phyloP scores from a whole-genome alignment of 768 basidiomycete genomes.

The Gyrodon lividus region DNA sequence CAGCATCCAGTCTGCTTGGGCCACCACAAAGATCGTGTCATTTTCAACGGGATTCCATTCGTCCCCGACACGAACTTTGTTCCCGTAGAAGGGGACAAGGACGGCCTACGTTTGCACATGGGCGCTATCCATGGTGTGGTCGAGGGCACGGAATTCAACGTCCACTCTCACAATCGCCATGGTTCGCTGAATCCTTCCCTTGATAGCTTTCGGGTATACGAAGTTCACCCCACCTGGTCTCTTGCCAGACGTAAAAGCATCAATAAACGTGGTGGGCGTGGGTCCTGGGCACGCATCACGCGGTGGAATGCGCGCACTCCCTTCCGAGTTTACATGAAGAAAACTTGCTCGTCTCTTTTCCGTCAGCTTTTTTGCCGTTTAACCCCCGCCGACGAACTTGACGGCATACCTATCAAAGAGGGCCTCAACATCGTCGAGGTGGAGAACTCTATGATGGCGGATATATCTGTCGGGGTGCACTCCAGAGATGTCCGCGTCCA shows the following conservation, averaged over 20 bases:
- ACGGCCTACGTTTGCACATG: conserved; percentile 48
- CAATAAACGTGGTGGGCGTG: conserved; percentile 32
- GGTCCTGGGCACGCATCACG: conserved; percentile 55
- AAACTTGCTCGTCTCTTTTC: conserved; percentile 46
- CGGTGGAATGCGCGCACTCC: conserved; percentile 56
- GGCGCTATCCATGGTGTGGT: conserved; percentile 64
- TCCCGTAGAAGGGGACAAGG: conserved; percentile 40
- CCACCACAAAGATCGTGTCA: conserved; percentile 42
- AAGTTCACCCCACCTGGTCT: conserved; percentile 60
- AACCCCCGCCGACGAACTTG: conserved; percentile 28
- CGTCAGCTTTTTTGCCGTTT: conserved; percentile 42
- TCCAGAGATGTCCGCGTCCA: conserved; percentile 42
- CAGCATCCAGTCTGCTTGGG: conserved; percentile 57
- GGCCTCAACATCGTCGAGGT: conserved; percentile 50
- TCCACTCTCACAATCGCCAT: conserved; percentile 62
- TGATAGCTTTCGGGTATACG: conserved; percentile 48
- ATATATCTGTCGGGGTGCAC: conserved; percentile 49
- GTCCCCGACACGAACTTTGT: conserved; percentile 47
- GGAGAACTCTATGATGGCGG: conserved; percentile 41
- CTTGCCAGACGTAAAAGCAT: conserved; percentile 43
- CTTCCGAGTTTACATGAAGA: conserved; percentile 53
- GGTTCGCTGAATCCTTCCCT: conserved; percentile 56
- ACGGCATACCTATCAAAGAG: conserved; percentile 34
- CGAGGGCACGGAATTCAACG: conserved; percentile 59
- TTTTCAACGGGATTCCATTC: conserved; percentile 62